These are phyloP conservation scores for Pyrenula aspistea DNA, from an alignment of 495 filamentous ascomycete genomes.

Conservation along the genomic window DNA sequence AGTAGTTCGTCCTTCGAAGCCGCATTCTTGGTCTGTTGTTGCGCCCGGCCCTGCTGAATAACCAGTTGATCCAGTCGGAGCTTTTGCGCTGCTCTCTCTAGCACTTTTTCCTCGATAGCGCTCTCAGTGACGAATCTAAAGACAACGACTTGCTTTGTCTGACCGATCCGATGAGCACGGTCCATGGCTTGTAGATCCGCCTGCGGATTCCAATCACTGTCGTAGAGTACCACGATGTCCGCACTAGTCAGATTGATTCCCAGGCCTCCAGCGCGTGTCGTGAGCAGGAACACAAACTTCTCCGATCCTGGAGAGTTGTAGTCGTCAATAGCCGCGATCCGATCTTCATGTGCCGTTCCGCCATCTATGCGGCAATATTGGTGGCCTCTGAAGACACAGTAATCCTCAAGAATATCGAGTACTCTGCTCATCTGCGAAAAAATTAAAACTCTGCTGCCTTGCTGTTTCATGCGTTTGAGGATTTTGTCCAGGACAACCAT, in stretches of 20 bases:
- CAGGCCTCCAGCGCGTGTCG: conserved; percentile 90
- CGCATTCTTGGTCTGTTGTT: conserved; percentile 74
- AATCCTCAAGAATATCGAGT: conserved; percentile 94
- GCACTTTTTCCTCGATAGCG: conserved; percentile 95
- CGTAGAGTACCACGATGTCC: conserved; percentile 95
- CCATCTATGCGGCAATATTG: conserved; percentile 98
- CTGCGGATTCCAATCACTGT: conserved; percentile 99
- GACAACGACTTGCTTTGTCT: conserved; percentile 94
- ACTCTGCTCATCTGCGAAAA: conserved; percentile 99
- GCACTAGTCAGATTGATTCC: conserved; percentile 95
- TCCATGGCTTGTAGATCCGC: conserved; percentile 99
- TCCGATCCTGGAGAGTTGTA: conserved; percentile 94
- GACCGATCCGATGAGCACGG: conserved; percentile 93
- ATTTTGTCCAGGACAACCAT: conserved; percentile 97
- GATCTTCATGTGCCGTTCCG: conserved; percentile 92
- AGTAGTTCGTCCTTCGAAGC: conserved; percentile 93
- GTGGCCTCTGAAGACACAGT: conserved; percentile 88
- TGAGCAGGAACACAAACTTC: conserved; percentile 96
- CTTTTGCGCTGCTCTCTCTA: conserved; percentile 96
- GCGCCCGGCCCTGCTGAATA: conserved; percentile 95
- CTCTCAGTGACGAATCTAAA: conserved; percentile 96
- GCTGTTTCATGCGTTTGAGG: conserved; percentile 64
- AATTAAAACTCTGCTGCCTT: conserved; percentile 88
- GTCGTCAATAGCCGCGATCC: conserved; percentile 93
- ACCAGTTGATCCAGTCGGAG: conserved; percentile 96